Evolutionary conservation across 495 filamentous ascomycete genomes (phyloP), one percentile per base, ranked within the genome.

Genomic region (Lasiosphaeria hispida): DNA sequence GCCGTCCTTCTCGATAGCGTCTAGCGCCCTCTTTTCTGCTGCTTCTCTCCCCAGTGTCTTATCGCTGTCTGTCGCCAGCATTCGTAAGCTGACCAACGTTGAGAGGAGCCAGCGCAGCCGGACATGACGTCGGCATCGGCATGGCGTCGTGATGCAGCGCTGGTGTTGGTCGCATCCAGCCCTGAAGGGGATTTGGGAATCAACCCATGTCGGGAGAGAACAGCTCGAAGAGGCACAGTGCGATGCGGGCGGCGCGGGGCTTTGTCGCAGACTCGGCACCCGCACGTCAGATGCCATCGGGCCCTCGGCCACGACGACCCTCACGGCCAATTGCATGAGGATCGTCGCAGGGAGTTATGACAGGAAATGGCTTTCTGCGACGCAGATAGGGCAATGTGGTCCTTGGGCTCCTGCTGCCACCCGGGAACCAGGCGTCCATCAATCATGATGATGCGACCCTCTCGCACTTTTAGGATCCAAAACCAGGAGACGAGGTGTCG

Each of bases 81-180:
- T 30, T 30, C 5, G 23, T 30, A 30, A 30, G 23, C 23, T 30
- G 44, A 33, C 44, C n/a, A 17, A 8, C 48, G 17, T 51, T 34
- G 55, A 58, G 36, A 58, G 45, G 55, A 43, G 56, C 56, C 56
- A 59, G 36, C 56, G n/a, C 56, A 59, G 14, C 30, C 34, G 10
- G 17, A 30, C 56, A 59, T 59, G 56, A 59, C 48, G 56, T 59
- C 53, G 53, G 53, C 53, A 17, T 55, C 53, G 53, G 53, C n/a
- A 42, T 30, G 53, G 53, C 53, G 53, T 55, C 35, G n/a, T 4
- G 18, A 18, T 37, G 10, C 17, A 19, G 37, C 9, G 23, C n/a
- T n/a, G n/a, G n/a, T 19, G n/a, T 36, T 17, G 52, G 33, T 14
- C 41, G 33, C 30, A 18, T 18, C 19, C 40, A 10, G 35, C 14